These are phyloP conservation scores for Rhizopogon vesiculosus DNA, from an alignment of 768 basidiomycete genomes.

Conservation along the genomic window DNA sequence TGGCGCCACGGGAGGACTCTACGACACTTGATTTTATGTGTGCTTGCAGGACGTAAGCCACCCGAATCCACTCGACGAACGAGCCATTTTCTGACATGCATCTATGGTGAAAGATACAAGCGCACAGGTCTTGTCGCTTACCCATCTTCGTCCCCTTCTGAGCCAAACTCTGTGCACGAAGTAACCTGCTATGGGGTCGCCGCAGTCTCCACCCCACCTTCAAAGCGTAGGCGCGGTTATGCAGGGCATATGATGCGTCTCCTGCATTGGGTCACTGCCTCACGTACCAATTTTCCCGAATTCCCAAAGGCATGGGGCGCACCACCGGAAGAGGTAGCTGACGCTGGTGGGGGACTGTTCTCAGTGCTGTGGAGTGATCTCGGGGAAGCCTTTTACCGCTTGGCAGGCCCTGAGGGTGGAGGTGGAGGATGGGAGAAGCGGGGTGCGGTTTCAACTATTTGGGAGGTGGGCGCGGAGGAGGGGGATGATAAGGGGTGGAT, in stretches of 20 bases:
- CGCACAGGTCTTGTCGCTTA: conserved; percentile 27
- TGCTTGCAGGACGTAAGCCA: conserved; percentile 55
- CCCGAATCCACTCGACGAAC: not conserved
- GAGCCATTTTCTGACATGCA: not conserved
- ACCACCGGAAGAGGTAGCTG: conserved; percentile 32
- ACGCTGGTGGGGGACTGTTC: conserved; percentile 37
- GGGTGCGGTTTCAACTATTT: conserved; percentile 34
- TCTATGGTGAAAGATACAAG: conserved; percentile 30
- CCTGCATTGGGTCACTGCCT: conserved; percentile 51
- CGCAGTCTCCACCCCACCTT: conserved; percentile 49
- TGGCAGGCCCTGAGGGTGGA: conserved; percentile 30
- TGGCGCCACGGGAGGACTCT: conserved; percentile 45
- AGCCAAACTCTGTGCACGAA: conserved; percentile 16
- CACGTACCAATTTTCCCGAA: conserved; percentile 21
- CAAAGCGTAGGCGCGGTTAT: conserved; percentile 50
- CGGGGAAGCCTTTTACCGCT: conserved; percentile 40
- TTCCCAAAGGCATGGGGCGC: conserved; percentile 40
- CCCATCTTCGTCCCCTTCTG: not conserved
- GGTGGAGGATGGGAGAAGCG: conserved; percentile 41
- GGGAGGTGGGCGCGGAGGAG: conserved; percentile 23
- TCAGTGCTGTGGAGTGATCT: conserved; percentile 53
- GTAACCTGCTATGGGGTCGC: conserved; percentile 50
- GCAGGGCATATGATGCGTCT: conserved; percentile 62
- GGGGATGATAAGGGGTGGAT: conserved; percentile 13
- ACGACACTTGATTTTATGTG: conserved; percentile 47